phyloP scores from a whole-genome alignment of 2,329 filamentous ascomycete genomes.

The Verticillium longisporum region DNA sequence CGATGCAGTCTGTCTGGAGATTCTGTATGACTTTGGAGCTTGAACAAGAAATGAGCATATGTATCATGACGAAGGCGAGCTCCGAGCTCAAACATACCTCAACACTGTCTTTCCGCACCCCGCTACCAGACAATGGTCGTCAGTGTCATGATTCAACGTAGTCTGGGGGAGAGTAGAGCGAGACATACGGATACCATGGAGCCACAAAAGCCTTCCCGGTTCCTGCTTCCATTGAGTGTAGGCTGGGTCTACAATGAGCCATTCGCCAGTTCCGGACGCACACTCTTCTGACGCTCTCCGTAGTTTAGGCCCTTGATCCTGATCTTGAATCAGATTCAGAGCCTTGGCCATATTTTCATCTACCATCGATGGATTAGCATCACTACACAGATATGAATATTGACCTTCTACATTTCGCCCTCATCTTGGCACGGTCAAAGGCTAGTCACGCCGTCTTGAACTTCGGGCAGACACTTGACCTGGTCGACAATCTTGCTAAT shows the following conservation, averaged over 20 bases:
- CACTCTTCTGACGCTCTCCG: neutral
- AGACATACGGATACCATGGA: neutral
- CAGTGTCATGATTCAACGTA: neutral
- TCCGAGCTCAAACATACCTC: neutral
- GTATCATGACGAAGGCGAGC: neutral
- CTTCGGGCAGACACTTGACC: neutral
- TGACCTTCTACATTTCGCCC: neutral
- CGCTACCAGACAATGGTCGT: neutral
- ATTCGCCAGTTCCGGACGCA: neutral
- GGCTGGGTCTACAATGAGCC: neutral
- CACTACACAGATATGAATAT: accelerated
- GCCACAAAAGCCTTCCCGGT: neutral
- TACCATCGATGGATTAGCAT: neutral
- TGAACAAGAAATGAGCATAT: neutral
- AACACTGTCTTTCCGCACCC: neutral
- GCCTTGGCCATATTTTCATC: neutral
- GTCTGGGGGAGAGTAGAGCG: neutral
- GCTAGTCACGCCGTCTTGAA: neutral
- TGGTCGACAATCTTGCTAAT: neutral
- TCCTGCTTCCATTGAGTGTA: neutral
- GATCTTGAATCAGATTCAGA: neutral
- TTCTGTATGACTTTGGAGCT: neutral
- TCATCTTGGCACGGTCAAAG: neutral
- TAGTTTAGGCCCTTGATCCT: neutral
- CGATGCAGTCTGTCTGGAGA: neutral